phyloP scores from a whole-genome alignment of 768 basidiomycete genomes.

The Boletus sp. region DNA sequence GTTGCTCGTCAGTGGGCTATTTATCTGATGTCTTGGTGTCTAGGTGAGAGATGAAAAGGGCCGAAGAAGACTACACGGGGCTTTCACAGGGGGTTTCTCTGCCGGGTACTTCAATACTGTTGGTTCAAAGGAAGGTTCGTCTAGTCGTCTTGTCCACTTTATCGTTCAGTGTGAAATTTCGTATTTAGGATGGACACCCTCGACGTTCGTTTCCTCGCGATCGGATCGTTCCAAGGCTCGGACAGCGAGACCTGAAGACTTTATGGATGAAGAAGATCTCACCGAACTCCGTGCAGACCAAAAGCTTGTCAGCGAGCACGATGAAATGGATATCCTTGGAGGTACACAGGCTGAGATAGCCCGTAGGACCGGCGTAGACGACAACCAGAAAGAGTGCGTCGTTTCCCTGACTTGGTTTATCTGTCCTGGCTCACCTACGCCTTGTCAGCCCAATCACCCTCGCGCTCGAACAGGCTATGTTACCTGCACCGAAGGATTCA shows the following conservation, averaged over 20 bases:
- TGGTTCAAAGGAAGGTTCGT: constrained; percentile 88
- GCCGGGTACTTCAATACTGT: constrained; percentile 97
- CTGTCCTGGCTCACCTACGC: not conserved
- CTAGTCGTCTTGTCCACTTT: not conserved
- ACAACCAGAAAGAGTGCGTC: constrained; percentile 38
- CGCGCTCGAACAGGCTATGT: constrained; percentile 61
- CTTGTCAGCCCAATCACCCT: constrained; percentile 54
- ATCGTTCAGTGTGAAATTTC: not conserved
- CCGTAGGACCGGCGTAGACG: constrained; percentile 34
- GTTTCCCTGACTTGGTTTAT: not conserved
- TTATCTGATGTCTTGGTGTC: constrained; percentile 11
- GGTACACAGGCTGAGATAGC: constrained; percentile 48
- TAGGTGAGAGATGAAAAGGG: constrained; percentile 94
- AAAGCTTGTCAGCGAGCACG: constrained; percentile 73
- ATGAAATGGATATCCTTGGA: constrained; percentile 69
- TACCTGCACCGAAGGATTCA: constrained; percentile 74
- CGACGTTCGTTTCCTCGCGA: constrained; percentile 89
- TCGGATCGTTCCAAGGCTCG: constrained; percentile 62
- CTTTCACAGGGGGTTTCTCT: constrained; percentile 97
- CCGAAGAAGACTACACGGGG: constrained; percentile 89
- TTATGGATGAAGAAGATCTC: constrained; percentile 99
- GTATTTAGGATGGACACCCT: constrained; percentile 84
- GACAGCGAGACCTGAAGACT: constrained; percentile 76
- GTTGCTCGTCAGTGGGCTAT: constrained; percentile 16
- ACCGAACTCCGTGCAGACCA: constrained; percentile 74